Conservation (phyloP, 2,329 filamentous ascomycete species). For the Lomentospora prolificans region DNA sequence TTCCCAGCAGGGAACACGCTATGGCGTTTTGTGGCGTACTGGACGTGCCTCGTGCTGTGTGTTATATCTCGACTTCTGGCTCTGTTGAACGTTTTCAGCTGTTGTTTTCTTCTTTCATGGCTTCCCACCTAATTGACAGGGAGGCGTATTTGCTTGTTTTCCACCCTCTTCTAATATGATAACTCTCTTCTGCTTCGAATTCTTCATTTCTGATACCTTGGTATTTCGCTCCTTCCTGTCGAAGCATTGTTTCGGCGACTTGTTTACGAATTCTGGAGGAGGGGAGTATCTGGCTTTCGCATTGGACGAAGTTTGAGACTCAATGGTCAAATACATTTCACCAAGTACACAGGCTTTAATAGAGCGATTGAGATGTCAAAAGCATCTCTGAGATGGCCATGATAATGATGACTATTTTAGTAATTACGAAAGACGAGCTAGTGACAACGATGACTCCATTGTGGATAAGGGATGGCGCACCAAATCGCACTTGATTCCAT, state of each 20-base stretch:
- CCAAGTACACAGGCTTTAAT: background rate
- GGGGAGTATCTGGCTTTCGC: background rate
- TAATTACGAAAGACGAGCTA: too few relatives aligned
- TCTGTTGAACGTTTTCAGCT: conserved; percentile 7
- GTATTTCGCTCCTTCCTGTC: conserved; percentile 2
- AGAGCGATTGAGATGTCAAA: background rate
- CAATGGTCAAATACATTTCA: background rate
- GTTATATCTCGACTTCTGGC: conserved; percentile 6
- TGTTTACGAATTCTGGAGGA: background rate
- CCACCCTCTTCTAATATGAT: conserved; percentile 5
- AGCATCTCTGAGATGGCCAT: too few relatives aligned
- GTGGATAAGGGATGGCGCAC: too few relatives aligned
- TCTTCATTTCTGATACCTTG: conserved; percentile 4
- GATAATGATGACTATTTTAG: too few relatives aligned
- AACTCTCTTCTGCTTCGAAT: conserved; percentile 1
- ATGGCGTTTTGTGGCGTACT: background rate
- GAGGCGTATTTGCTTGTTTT: background rate
- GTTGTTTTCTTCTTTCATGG: background rate
- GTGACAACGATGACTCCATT: too few relatives aligned
- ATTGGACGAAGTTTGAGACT: background rate
- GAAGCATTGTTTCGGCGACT: conserved; percentile 3
- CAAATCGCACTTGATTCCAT: too few relatives aligned
- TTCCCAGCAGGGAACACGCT: background rate
- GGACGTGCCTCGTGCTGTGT: conserved; percentile 7
- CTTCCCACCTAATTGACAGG: background rate